Base-by-base conservation (phyloP, 2,329 filamentous ascomycete genomes). In the Ophiostoma perfectum region DNA sequence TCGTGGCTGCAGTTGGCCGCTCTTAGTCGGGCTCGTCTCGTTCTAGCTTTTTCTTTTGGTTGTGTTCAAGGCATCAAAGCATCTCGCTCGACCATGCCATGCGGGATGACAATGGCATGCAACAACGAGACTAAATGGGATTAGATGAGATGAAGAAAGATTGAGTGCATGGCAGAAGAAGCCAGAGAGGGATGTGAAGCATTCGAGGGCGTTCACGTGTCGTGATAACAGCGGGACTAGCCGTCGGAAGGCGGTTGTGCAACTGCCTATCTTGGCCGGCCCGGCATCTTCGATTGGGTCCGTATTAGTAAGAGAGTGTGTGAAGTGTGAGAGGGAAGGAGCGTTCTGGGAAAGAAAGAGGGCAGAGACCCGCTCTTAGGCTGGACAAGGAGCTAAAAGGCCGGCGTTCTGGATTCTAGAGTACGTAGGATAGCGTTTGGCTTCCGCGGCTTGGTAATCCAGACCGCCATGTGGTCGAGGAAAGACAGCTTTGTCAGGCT, bases 241-340 rank as follows among this genome's bases (percentile, higher is more conserved):
- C 67, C 63, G 58, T 39, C 58, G 58, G 58, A 41, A 38, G 36
- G 36, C 55, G 36, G 55, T 60, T 12, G 55, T 60, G 67, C 27
- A 49, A 62, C 41, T 65, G 47, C 62, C 67, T 65, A 65, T 67
- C 60, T 67, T 41, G 47, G 47, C 66, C 36, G 12, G 60, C n/a
- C 47, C 67, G 36, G 52, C 27, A 65, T 62, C 52, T 52, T 27
- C 36, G 11, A 44, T 39, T 60, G 38, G 58, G 36, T 18, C 60
- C 39, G 60, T 63, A 63, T 41, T 63, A 42, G 38, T 18, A 63
- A 18, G 38, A 63, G 38, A 27, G 11, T 41, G 49, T 16, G 18
- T 36, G 18, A 41, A 16, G 38, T n/a, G 8, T 7, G 49, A 16
- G 16, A 58, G 52, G 18, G 12, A 36, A 12, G 52, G 4, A 38